These are phyloP conservation scores for Aureobasidium sp. DNA, from an alignment of 2,329 filamentous ascomycete species.

Conservation along the genomic window DNA sequence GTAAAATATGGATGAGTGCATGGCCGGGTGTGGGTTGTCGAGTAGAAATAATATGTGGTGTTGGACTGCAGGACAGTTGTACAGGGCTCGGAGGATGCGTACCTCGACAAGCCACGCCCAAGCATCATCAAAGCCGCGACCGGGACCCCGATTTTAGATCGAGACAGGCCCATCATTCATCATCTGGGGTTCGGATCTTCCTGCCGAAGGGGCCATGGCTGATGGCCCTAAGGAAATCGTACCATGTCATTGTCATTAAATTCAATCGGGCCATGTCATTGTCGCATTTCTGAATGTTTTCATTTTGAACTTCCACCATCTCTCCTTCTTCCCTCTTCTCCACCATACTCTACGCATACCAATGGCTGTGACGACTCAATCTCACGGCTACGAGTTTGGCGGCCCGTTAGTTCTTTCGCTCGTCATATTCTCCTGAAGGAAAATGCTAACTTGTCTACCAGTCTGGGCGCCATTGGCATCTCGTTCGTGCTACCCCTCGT, in stretches of 20 bases:
- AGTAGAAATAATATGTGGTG: neutral
- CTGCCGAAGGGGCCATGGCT: neutral
- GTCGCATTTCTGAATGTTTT: neutral
- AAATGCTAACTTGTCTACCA: conserved; percentile 29
- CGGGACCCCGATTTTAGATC: neutral
- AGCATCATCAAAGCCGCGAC: neutral
- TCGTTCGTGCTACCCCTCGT: conserved; percentile 73
- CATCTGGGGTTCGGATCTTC: neutral
- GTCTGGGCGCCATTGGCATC: conserved; percentile 68
- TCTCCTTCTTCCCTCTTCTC: neutral
- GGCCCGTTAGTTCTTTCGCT: conserved; percentile 36
- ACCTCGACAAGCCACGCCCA: neutral
- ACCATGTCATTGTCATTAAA: conserved; percentile 3
- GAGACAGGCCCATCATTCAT: neutral
- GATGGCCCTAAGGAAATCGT: neutral
- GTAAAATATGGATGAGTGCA: conserved; percentile 23
- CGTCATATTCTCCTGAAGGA: neutral
- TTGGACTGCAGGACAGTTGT: conserved; percentile 1
- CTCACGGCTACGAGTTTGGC: conserved; percentile 41
- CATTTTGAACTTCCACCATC: neutral
- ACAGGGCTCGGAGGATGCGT: neutral
- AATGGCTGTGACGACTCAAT: conserved; percentile 18
- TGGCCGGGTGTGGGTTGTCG: neutral
- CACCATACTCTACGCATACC: neutral
- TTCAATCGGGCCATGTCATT: neutral